Percentiles rank a stretch among this genome's conserved stretches.
These are phyloP conservation scores for Seiridium unicorne DNA, from an alignment of 2,329 filamentous ascomycete species.

Conservation along the genomic window DNA sequence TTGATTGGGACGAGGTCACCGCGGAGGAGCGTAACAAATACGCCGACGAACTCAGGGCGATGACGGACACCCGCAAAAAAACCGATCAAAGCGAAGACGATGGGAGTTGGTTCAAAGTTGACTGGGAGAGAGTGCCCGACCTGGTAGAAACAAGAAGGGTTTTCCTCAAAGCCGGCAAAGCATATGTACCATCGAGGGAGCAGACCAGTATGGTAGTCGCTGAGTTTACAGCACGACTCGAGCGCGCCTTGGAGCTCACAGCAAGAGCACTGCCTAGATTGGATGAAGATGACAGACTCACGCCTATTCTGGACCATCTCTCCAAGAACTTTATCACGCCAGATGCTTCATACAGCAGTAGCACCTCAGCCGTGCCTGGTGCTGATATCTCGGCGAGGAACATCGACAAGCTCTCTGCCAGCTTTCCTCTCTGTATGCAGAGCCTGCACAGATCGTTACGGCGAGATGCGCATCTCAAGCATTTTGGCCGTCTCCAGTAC, in stretches of 20 bases:
- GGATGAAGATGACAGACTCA: constrained; percentile 92
- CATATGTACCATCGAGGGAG: constrained; percentile 85
- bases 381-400: constrained; percentile 75
- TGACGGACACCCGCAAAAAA: constrained; percentile 34
- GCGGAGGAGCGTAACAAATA: constrained; percentile 74
- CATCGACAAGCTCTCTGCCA: constrained; percentile 74
- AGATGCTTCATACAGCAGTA: constrained; percentile 74
- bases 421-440: constrained; percentile 93
- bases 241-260: constrained; percentile 84
- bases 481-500: constrained; percentile 91
- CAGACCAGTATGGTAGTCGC: constrained; percentile 86
- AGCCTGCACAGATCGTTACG: constrained; percentile 83
- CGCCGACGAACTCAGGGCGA: constrained; percentile 58
- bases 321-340: constrained; percentile 94
- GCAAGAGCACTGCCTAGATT: constrained; percentile 87
- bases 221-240: constrained; percentile 78
- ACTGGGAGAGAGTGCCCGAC: constrained; percentile 91
- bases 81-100: constrained; percentile 59
- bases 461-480: constrained; percentile 87
- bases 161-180: constrained; percentile 76
- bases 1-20: constrained; percentile 81
- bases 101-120: constrained; percentile 91
- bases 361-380: constrained; percentile 63
- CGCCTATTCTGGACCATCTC: constrained; percentile 69
- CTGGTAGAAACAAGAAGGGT: constrained; percentile 79